Evolutionary conservation across 1,139 yeast species (phyloP).

Genomic region (Suhomyces kunorum): DNA sequence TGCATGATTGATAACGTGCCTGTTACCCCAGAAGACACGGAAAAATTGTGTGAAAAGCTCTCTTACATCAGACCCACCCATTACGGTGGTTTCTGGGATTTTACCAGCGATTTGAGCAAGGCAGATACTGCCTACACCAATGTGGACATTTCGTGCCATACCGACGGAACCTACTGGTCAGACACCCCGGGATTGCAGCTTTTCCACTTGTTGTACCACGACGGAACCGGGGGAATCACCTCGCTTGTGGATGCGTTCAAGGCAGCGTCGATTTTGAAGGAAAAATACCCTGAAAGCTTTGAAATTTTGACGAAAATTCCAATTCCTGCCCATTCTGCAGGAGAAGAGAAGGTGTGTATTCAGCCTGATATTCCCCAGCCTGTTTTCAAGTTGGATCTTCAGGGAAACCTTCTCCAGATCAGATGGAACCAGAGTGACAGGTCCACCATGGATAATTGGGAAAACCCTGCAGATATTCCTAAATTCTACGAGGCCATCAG

Average conservation of each 20-base stretch:
- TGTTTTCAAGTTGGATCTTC: conserved; percentile 55
- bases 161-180: conserved; percentile 80
- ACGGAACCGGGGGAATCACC: conserved; percentile 74
- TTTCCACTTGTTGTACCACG: conserved; percentile 66
- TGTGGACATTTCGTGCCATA: conserved; percentile 65
- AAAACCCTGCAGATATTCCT: conserved; percentile 53
- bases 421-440: conserved; percentile 80
- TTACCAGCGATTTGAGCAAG: conserved; percentile 69
- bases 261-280: conserved; percentile 55
- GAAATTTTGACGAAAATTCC: conserved; percentile 53
- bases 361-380: conserved; percentile 65
- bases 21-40: conserved; percentile 60
- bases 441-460: conserved; percentile 63
- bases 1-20: conserved; percentile 67
- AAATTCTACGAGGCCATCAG: conserved; percentile 61
- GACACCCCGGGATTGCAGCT: conserved; percentile 76
- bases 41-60: conserved; percentile 58
- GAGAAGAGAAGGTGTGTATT: conserved; percentile 67
- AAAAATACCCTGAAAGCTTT: conserved; percentile 54
- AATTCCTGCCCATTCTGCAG: conserved; percentile 77
- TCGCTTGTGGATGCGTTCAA: conserved; percentile 70
- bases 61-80: conserved; percentile 72
- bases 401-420: conserved; percentile 61
- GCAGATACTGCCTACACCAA: conserved; percentile 78
- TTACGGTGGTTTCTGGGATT: conserved; percentile 83